Evolutionary conservation across 495 filamentous ascomycete genomes (phyloP), one percentile per base, ranked within the genome.

Genomic region (Trichoderma reesei): DNA sequence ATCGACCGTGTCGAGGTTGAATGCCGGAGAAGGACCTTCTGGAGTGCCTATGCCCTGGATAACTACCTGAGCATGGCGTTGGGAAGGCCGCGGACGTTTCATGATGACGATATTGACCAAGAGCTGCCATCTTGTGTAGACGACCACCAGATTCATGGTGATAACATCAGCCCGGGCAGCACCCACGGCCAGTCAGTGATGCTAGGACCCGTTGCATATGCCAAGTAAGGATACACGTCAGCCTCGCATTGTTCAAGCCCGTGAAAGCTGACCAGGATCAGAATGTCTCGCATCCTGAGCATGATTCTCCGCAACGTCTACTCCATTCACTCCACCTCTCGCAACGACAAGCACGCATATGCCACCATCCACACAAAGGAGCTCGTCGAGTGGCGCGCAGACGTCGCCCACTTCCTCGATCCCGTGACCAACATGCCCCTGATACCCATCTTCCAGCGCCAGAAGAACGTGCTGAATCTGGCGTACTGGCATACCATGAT

Each of bases 401-500:
- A 63, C 9, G 65, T 69, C 56, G 62, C 70, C 11, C 62, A 64
- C 20, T 70, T 72, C 42, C 65, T 72, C 26, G 70, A 71, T 31
- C 63, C 60, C 5, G 46, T 62, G 36, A 67, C 64, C 42, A 63
- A 64, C 51, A 64, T 65, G 16, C 60, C 67, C 16, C 63, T 72
- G 5, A 67, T 72, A n/a, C 70, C 69, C 10, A 66, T 71, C 38
- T 67, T 69, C 41, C 69, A 70, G 33, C 71, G 82, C 14, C 82
- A 85, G 69, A 80, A 79, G 38, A 78, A 80, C 62, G 80, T 83
- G 37, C 73, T 85, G 6, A 77, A 79, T 60, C 70, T 85, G 6
- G 82, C 82, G 16, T 82, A 82, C 64, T 78, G 75, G 9, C 82
- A 84, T 61, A 78, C 82, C 3, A 76, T 79, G 63, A 83, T 85